Evolutionary conservation across 2,329 filamentous ascomycete species (phyloP).

Genomic region (Neonectria neomacrospora): DNA sequence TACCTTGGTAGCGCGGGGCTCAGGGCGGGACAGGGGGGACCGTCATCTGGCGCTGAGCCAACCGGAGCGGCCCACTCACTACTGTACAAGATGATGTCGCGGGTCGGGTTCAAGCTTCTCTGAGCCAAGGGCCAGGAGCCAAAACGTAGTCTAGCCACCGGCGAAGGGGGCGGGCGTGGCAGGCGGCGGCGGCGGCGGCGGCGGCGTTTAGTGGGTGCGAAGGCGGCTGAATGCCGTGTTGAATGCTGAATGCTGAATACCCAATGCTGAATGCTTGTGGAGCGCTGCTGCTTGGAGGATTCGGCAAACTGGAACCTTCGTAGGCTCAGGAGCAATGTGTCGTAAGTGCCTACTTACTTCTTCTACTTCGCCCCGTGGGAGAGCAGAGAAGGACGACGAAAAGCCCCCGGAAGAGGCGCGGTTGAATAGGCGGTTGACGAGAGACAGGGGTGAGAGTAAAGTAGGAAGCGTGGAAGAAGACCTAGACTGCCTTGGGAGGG

Average conservation of each 20-base stretch:
- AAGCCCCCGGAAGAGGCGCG: background rate
- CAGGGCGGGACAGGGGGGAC: conserved; percentile 44
- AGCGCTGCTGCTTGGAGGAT: conserved; percentile 22
- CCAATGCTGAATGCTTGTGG: background rate
- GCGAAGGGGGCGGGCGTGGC: conserved; percentile 14
- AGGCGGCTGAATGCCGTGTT: conserved; percentile 14
- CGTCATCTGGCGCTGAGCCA: conserved; percentile 48
- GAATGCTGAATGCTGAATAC: background rate
- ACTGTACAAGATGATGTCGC: conserved; percentile 33
- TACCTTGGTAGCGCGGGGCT: conserved; percentile 46
- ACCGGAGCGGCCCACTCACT: conserved; percentile 43
- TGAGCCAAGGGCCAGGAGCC: conserved; percentile 19
- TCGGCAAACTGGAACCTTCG: conserved; percentile 2
- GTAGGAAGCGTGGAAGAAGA: background rate
- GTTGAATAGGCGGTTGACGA: conserved; percentile 7
- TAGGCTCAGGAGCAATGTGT: background rate
- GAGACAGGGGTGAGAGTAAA: background rate
- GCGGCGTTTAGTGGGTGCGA: background rate
- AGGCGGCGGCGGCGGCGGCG: conserved; percentile 5
- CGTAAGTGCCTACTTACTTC: no score
- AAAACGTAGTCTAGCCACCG: conserved; percentile 13
- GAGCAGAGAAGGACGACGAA: background rate
- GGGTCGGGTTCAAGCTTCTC: conserved; percentile 24
- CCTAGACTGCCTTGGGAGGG: background rate
- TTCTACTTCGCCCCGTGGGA: no score